Evolutionary conservation across 805 yeast genomes (phyloP).

Genomic region (Nakazawaea molendinolei): DNA sequence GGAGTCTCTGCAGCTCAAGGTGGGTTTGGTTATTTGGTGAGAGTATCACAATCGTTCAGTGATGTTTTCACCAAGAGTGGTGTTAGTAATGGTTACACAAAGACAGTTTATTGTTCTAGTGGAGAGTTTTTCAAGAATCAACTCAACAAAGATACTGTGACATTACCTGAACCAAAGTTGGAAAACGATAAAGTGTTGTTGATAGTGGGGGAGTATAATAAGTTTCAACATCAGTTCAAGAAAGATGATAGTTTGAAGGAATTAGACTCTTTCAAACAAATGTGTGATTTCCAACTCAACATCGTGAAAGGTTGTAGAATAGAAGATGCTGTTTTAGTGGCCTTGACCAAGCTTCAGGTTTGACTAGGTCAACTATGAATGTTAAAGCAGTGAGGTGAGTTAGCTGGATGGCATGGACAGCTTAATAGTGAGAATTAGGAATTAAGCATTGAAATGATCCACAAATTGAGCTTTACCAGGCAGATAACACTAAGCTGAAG

Average conservation of each 20-base stretch:
- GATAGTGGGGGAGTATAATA: constrained; percentile 54
- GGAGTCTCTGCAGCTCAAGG: constrained; percentile 53
- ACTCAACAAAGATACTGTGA: constrained; percentile 7
- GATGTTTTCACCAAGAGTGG: constrained; percentile 67
- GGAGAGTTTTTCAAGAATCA: constrained; percentile 50
- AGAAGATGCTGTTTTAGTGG: constrained; percentile 66
- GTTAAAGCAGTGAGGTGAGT: no score
- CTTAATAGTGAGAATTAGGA: no score
- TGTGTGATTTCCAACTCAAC: constrained; percentile 59
- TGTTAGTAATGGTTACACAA: constrained; percentile 61
- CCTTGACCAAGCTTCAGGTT: constrained; percentile 39
- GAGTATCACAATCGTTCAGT: constrained; percentile 56
- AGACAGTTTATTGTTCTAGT: constrained; percentile 56
- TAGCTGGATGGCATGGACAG: no score
- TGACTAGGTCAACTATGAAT: no score
- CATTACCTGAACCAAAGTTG: constrained; percentile 14
- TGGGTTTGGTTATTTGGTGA: constrained; percentile 67
- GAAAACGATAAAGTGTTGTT: constrained; percentile 34
- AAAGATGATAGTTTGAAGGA: constrained; percentile 39
- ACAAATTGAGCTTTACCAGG: no score
- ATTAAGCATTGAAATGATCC: no score
- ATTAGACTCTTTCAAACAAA: constrained; percentile 46
- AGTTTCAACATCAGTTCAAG: constrained; percentile 50
- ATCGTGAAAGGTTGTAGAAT: constrained; percentile 53
- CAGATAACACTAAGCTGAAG: no score